Evolutionary conservation across 2,329 filamentous ascomycete genomes (phyloP).

Genomic region (Ilyonectria destructans): DNA sequence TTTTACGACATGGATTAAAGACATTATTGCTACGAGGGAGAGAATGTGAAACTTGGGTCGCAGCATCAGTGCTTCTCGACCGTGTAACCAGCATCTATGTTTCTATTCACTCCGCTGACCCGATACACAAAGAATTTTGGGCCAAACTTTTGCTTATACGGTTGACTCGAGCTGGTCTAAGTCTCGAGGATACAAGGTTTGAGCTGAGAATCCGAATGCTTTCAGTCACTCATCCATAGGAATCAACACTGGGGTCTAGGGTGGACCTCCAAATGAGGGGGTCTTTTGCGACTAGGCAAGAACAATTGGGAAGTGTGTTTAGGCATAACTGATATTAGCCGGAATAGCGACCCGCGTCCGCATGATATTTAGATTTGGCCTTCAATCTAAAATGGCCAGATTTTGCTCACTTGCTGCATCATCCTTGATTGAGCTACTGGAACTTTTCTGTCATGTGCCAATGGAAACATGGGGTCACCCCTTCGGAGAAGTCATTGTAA

Average conservation of each 20-base stretch:
- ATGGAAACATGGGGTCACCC: background rate
- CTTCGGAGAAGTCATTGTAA: background rate
- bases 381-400: background rate
- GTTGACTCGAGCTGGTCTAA: too few relatives aligned
- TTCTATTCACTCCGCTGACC: too few relatives aligned
- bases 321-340: background rate
- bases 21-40: too few relatives aligned
- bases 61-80: too few relatives aligned
- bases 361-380: background rate
- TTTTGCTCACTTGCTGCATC: background rate
- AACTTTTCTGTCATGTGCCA: background rate
- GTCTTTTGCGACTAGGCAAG: background rate
- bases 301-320: background rate
- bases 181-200: too few relatives aligned
- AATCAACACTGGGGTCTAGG: background rate
- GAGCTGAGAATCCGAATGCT: background rate
- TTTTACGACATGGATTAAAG: too few relatives aligned
- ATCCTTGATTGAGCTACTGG: background rate
- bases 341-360: background rate
- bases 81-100: too few relatives aligned
- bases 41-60: too few relatives aligned
- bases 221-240: too few relatives aligned
- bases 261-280: background rate
- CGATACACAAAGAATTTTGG: too few relatives aligned
- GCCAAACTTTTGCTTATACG: too few relatives aligned